These are phyloP conservation scores for Clarireedia sp. DNA, from an alignment of 2,329 filamentous ascomycete species.

Conservation along the genomic window DNA sequence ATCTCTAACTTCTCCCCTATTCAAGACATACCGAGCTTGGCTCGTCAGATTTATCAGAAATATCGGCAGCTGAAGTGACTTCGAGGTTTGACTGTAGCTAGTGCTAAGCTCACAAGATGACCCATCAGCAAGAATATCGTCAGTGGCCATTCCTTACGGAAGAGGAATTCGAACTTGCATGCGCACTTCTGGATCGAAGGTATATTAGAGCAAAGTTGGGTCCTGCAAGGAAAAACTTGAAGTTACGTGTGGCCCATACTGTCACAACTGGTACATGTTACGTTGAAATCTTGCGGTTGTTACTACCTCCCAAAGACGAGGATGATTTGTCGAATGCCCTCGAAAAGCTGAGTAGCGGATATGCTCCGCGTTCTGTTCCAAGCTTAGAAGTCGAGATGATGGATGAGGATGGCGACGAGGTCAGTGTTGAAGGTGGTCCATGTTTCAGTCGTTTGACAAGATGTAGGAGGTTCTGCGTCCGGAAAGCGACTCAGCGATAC, in stretches of 20 bases:
- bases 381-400: constrained; percentile 22
- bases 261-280: constrained; percentile 23
- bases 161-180: constrained; percentile 58
- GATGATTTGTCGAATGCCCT: constrained; percentile 25
- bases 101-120: constrained; percentile 14
- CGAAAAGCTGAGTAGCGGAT: constrained; percentile 16
- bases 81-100: background rate
- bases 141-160: constrained; percentile 53
- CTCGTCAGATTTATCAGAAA: too few relatives aligned
- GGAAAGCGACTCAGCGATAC: background rate
- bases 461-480: constrained; percentile 21
- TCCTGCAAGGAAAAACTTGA: constrained; percentile 45
- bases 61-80: background rate
- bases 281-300: constrained; percentile 26
- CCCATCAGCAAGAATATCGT: constrained; percentile 31
- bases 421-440: constrained; percentile 11
- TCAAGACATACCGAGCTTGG: background rate
- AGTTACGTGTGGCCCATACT: constrained; percentile 39
- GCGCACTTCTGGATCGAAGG: constrained; percentile 51
- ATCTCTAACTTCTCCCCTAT: too few relatives aligned
- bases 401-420: constrained; percentile 26
- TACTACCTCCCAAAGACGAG: constrained; percentile 22
- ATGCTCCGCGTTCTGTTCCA: background rate
- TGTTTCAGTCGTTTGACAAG: constrained; percentile 2
- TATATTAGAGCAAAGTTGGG: constrained; percentile 53